phyloP scores from a whole-genome alignment of 139 green algal genomes.

The Coelastrella sp. region DNA sequence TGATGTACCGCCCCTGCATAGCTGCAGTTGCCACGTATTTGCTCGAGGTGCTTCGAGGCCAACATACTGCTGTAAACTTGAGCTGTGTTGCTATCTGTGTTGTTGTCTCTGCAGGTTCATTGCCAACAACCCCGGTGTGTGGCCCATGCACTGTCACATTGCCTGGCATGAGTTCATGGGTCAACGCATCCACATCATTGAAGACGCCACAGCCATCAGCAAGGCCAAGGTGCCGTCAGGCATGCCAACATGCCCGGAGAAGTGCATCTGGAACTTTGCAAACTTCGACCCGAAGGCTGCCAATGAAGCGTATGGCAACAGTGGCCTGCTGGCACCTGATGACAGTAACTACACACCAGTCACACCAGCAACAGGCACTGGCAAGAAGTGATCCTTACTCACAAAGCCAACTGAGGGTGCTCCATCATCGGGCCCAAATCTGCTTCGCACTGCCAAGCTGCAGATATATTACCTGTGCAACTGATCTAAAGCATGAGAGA shows the following conservation, averaged over 20 bases:
- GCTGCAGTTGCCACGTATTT: too few relatives aligned
- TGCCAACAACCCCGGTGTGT: constrained; percentile 64
- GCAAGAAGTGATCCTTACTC: too few relatives aligned
- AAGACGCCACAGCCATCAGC: constrained; percentile 1
- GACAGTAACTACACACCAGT: background rate
- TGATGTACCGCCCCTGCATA: too few relatives aligned
- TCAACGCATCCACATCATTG: constrained; percentile 57
- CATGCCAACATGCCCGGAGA: constrained; percentile 43
- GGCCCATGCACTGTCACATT: constrained; percentile 75
- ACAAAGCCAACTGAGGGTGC: too few relatives aligned
- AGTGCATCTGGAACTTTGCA: constrained; percentile 40
- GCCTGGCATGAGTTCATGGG: constrained; percentile 75
- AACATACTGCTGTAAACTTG: background rate
- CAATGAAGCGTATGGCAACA: background rate
- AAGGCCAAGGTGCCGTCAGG: constrained; percentile 9
- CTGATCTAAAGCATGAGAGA: too few relatives aligned
- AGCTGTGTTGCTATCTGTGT: background rate
- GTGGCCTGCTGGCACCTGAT: constrained; percentile 28
- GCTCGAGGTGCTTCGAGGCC: too few relatives aligned
- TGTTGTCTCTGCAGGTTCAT: constrained; percentile 32
- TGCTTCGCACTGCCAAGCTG: too few relatives aligned
- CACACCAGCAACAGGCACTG: background rate
- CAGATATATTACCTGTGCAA: too few relatives aligned
- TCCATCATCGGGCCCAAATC: too few relatives aligned
- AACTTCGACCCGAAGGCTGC: constrained; percentile 33